These are phyloP conservation scores for Effrenium voratum DNA, from an alignment of 73 alveolate genomes.

Conservation along the genomic window DNA sequence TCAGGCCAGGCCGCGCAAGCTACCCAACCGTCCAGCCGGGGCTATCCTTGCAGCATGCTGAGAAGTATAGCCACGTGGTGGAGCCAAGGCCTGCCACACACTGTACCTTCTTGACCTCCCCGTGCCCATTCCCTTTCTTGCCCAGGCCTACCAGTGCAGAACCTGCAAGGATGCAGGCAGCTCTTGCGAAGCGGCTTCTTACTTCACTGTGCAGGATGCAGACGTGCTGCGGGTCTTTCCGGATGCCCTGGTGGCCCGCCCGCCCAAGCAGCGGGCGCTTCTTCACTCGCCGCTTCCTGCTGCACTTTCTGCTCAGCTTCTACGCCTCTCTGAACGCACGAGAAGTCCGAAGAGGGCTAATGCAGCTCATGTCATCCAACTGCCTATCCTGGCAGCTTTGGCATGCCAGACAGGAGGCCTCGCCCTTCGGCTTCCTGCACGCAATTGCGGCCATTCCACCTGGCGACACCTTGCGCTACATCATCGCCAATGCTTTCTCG, in stretches of 20 bases:
- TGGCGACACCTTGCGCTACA: background rate
- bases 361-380: too few relatives aligned
- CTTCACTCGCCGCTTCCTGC: background rate
- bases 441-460: background rate
- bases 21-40: background rate
- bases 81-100: background rate
- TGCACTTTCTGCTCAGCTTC: background rate
- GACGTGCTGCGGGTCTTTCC: constrained; percentile 9
- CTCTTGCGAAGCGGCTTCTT: background rate
- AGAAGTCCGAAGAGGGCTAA: background rate
- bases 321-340: background rate
- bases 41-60: background rate
- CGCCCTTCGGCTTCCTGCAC: background rate
- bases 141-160: background rate
- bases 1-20: background rate
- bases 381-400: too few relatives aligned
- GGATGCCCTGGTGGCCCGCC: background rate
- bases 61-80: background rate
- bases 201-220: background rate
- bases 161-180: background rate
- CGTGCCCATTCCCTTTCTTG: background rate
- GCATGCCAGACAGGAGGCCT: background rate
- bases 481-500: background rate
- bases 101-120: background rate
- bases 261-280: background rate